These are phyloP conservation scores for Aspergillus sp. DNA, from an alignment of 2,329 filamentous ascomycete species.

Conservation along the genomic window DNA sequence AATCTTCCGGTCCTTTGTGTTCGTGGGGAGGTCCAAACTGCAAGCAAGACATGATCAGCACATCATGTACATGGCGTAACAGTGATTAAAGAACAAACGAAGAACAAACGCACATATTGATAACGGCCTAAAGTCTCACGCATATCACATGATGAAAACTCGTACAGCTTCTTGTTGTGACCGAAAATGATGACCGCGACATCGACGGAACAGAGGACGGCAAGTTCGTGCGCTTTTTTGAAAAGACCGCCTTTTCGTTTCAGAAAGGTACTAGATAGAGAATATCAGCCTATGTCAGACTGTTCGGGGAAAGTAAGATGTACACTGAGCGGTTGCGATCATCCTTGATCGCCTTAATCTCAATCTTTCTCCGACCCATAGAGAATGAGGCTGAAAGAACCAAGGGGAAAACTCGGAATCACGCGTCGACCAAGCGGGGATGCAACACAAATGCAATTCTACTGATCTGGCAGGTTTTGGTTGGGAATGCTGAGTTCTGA, in stretches of 20 bases:
- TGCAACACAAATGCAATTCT: constrained; percentile 5
- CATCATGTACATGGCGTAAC: constrained; percentile 2
- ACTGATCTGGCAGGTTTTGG: not conserved
- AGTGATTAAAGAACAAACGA: constrained; percentile 33
- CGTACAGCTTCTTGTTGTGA: constrained; percentile 97
- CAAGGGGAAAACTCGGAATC: constrained; percentile 6
- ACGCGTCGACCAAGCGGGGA: constrained; percentile 6
- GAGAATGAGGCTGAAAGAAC: constrained; percentile 3
- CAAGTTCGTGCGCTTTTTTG: constrained; percentile 98
- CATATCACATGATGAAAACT: constrained; percentile 94
- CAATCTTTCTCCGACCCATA: constrained; percentile 99
- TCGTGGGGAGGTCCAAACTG: constrained; percentile 91
- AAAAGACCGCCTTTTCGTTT: constrained; percentile 98
- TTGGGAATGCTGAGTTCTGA: not conserved
- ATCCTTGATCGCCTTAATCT: constrained; percentile 99
- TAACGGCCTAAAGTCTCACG: constrained; percentile 81
- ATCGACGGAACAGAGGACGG: constrained; percentile 95
- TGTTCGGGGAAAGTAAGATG: constrained; percentile 32
- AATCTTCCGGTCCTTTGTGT: constrained; percentile 91
- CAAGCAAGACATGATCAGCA: constrained; percentile 14
- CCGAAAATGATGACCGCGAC: constrained; percentile 98
- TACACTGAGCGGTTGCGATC: constrained; percentile 97
- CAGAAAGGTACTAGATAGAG: constrained; percentile 70
- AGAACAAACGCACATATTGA: constrained; percentile 66
- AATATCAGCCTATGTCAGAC: constrained; percentile 4